These are phyloP conservation scores for Penicillium hesseltinei DNA, from an alignment of 2,329 filamentous ascomycete species.

Conservation along the genomic window DNA sequence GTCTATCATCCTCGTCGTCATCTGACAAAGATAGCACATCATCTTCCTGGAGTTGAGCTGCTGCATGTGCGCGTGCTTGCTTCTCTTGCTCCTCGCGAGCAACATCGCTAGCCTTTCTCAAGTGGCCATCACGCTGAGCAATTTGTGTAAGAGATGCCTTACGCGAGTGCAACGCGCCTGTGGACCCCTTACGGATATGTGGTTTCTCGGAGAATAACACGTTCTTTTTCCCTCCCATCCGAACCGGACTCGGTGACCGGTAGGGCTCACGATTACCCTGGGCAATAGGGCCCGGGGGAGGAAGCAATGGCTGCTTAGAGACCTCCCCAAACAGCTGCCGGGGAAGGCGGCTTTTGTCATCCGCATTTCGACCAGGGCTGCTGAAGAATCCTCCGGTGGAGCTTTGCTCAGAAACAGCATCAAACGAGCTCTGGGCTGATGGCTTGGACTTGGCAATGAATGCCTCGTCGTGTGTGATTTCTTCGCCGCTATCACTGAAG, in stretches of 20 bases:
- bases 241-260: constrained; percentile 49
- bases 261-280: constrained; percentile 36
- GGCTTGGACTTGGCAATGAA: constrained; percentile 38
- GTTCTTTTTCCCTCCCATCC: constrained; percentile 29
- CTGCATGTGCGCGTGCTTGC: constrained; percentile 29
- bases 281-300: constrained; percentile 34
- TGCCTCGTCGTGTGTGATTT: constrained; percentile 43
- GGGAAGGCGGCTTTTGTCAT: constrained; percentile 26
- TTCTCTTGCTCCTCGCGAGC: constrained; percentile 31
- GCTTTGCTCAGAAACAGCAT: constrained; percentile 35
- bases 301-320: constrained; percentile 36
- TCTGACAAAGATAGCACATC: constrained; percentile 41
- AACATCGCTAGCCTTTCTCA: constrained; percentile 25
- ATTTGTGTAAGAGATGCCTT: constrained; percentile 40
- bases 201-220: constrained; percentile 27
- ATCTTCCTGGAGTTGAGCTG: constrained; percentile 35
- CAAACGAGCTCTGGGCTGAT: constrained; percentile 48
- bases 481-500: constrained; percentile 48
- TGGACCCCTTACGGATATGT: constrained; percentile 35
- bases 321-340: constrained; percentile 48
- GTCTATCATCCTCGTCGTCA: constrained; percentile 49
- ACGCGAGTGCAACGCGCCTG: constrained; percentile 41
- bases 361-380: constrained; percentile 33
- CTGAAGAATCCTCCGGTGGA: constrained; percentile 43
- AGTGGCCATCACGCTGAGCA: constrained; percentile 29